Evolutionary conservation across 352 stramenopile species (phyloP).

Genomic region (Phytophthora pisi): DNA sequence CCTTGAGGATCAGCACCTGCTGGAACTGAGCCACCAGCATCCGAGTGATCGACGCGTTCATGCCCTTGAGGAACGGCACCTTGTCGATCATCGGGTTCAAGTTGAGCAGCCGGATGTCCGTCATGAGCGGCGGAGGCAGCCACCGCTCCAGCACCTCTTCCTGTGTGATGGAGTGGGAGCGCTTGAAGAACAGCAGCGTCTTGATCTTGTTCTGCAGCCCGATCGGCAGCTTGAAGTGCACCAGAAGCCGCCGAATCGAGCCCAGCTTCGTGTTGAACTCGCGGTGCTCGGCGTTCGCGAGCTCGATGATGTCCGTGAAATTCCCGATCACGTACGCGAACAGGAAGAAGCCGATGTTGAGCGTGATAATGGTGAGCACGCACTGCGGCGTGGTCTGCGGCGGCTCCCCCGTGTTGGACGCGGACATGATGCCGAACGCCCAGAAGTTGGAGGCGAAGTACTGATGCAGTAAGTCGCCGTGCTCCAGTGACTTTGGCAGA

Average conservation of each 20-base stretch:
- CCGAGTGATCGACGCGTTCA: conserved; percentile 43
- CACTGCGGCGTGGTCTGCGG: conserved; percentile 49
- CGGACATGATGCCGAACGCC: conserved; percentile 67
- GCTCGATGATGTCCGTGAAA: conserved; percentile 54
- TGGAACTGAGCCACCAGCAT: conserved; percentile 53
- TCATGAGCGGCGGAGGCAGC: conserved; percentile 51
- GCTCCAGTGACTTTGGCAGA: conserved; percentile 31
- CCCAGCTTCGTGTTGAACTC: conserved; percentile 57
- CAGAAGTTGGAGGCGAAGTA: conserved; percentile 62
- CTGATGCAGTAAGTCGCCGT: conserved; percentile 27
- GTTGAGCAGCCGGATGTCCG: conserved; percentile 53
- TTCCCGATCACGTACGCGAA: conserved; percentile 71
- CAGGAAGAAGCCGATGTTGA: conserved; percentile 56
- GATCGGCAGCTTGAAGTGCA: conserved; percentile 49
- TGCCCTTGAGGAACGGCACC: conserved; percentile 45
- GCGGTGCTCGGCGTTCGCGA: conserved; percentile 49
- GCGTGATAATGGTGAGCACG: conserved; percentile 52
- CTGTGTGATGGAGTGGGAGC: conserved; percentile 59
- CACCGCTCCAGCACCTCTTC: conserved; percentile 50
- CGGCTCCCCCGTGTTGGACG: conserved; percentile 44
- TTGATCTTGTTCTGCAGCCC: conserved; percentile 51
- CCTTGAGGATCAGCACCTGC: conserved; percentile 44
- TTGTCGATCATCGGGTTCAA: conserved; percentile 56
- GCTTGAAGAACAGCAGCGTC: conserved; percentile 63
- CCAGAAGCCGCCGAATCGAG: conserved; percentile 48